Conservation (phyloP, 495 filamentous ascomycete genomes). For the Penicillium simplicissimum region DNA sequence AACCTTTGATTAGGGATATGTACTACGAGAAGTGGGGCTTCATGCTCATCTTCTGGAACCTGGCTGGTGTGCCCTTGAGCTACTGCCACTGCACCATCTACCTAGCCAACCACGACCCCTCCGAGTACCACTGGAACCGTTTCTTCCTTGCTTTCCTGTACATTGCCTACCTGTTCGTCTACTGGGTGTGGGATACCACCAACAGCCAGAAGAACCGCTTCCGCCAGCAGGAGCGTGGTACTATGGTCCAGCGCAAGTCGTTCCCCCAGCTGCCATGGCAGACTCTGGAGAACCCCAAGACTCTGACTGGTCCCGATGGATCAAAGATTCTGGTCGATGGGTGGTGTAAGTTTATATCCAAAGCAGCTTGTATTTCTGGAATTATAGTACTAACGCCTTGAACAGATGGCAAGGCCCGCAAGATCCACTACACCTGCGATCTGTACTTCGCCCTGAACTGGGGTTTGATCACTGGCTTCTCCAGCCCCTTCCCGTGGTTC, state of each 20-base stretch:
- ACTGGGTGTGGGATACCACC: conserved; percentile 89
- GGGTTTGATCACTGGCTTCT: conserved; percentile 66
- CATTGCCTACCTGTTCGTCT: conserved; percentile 76
- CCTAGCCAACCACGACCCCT: conserved; percentile 83
- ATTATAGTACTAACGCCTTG: conserved; percentile 7
- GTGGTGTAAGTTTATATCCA: conserved; percentile 64
- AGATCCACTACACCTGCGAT: conserved; percentile 95
- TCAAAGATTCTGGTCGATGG: conserved; percentile 85
- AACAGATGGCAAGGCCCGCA: conserved; percentile 77
- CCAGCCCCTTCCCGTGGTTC: conserved; percentile 94
- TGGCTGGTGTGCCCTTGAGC: conserved; percentile 89
- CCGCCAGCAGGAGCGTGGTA: conserved; percentile 77
- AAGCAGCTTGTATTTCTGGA: background rate
- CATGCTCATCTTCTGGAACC: conserved; percentile 99
- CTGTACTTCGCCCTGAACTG: conserved; percentile 70
- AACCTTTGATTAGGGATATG: conserved; percentile 67
- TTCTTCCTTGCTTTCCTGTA: conserved; percentile 66
- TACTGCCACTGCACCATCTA: conserved; percentile 98
- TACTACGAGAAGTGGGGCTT: conserved; percentile 99
- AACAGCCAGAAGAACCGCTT: conserved; percentile 97
- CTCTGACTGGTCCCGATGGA: conserved; percentile 75
- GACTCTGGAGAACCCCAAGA: conserved; percentile 79
- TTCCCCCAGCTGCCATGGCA: conserved; percentile 97
- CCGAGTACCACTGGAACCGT: conserved; percentile 77
- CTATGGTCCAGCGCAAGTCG: conserved; percentile 66